Evolutionary conservation across 2,329 filamentous ascomycete species (phyloP), one percentile per base, ranked within the genome.

Genomic region (Fusarium proliferatum): DNA sequence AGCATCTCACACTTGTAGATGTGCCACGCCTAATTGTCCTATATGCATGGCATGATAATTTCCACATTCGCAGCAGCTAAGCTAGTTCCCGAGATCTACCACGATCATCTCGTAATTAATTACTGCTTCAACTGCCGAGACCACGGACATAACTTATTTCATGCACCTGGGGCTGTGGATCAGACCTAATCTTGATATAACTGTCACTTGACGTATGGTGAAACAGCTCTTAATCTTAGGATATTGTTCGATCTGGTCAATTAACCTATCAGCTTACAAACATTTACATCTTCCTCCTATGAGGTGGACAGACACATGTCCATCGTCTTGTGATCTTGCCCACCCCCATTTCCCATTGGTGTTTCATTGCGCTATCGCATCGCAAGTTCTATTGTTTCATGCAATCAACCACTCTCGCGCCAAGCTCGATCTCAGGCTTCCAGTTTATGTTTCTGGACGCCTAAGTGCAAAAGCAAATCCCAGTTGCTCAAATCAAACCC

Each of bases 401-500:
- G 72, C 58, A 74, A 61, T 51, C 49, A 66, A 38, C 72, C 71
- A 61, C 60, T 68, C 60, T 72, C 67, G 62, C 57, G 71, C 71
- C 71, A 72, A 69, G 71, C 68, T 69, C 71, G 62, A 63, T 69
- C 46, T 46, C 64, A 53, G 68, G 57, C 60, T 62, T 42, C 64
- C 55, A 66, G 56, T 59, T 51, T 69, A 58, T 74, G 48, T 61
- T 41, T 62, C 56, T 63, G 57, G 64, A 55, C 43, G 21, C 71
- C 68, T 34, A 62, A 39, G 61, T 65, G 71, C 60, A 74, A 74
- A 74, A 74, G 72, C 68, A 74, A 73, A 58, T 73, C 64, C 71
- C 69, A 76, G 72, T 73, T 67, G 68, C 68, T 73, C 67, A 78
- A 77, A 77, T 74, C 74, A 77, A 78, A 70, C 63, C 64, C 72